These are phyloP conservation scores for Oidiodendron maius DNA, from an alignment of 495 filamentous ascomycete genomes.

Conservation along the genomic window DNA sequence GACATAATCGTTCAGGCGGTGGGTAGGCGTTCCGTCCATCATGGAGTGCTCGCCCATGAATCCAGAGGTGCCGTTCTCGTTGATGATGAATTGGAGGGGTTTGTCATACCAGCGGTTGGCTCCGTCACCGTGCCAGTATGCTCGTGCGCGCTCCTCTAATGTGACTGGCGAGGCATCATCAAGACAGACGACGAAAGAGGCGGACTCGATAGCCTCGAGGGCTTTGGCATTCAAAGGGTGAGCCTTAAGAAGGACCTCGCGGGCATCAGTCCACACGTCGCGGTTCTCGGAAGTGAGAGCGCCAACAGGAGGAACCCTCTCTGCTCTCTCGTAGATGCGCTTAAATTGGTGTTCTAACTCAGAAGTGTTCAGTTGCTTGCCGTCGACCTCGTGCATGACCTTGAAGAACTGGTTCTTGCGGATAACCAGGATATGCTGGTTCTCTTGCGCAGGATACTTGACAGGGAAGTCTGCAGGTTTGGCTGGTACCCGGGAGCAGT, in stretches of 20 bases:
- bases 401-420: constrained; percentile 98
- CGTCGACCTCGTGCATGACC: constrained; percentile 66
- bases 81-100: constrained; percentile 95
- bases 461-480: constrained; percentile 75
- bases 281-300: constrained; percentile 87
- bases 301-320: constrained; percentile 68
- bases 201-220: constrained; percentile 79
- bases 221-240: constrained; percentile 69
- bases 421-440: constrained; percentile 82
- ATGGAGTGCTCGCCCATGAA: constrained; percentile 99
- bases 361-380: constrained; percentile 72
- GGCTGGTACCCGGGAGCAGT: constrained; percentile 80
- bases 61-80: constrained; percentile 95
- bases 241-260: constrained; percentile 67
- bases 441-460: constrained; percentile 67
- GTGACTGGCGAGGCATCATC: constrained; percentile 92
- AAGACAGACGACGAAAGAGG: constrained; percentile 88
- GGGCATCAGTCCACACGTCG: constrained; percentile 85
- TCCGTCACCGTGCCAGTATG: constrained; percentile 98
- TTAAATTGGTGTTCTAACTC: constrained; percentile 88
- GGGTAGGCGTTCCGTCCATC: constrained; percentile 99
- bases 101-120: constrained; percentile 98
- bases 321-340: constrained; percentile 69
- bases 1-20: constrained; percentile 90
- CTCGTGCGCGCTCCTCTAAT: constrained; percentile 88